phyloP scores from a whole-genome alignment of 140 eudicot species.

The Oenanthe javanica region DNA sequence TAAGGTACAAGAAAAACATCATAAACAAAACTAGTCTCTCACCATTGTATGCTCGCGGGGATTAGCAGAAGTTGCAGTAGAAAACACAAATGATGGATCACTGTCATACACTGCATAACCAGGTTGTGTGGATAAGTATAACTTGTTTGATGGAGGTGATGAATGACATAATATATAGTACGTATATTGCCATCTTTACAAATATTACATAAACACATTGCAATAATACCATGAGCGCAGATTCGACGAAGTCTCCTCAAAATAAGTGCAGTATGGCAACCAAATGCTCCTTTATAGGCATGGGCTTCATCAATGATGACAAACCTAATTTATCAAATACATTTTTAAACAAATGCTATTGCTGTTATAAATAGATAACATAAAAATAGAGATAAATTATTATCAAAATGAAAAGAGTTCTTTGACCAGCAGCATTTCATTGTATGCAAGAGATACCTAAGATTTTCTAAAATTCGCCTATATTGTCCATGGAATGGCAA shows the following conservation, averaged over 20 bases:
- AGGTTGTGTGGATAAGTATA: background rate
- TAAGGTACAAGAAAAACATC: slow-evolving; percentile 1
- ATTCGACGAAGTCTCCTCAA: slow-evolving; percentile 77
- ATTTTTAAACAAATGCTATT: background rate
- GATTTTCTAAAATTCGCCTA: slow-evolving; percentile 61
- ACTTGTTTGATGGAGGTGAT: background rate
- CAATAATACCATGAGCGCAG: slow-evolving; percentile 67
- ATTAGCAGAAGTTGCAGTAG: slow-evolving; percentile 94
- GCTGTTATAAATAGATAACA: background rate
- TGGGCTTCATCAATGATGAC: slow-evolving; percentile 96
- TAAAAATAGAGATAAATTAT: background rate
- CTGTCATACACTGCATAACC: slow-evolving; percentile 75
- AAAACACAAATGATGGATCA: slow-evolving; percentile 81
- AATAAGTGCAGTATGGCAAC: slow-evolving; percentile 87
- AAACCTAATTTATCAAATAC: slow-evolving; percentile 36
- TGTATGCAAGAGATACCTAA: slow-evolving; percentile 46
- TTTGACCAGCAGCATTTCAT: slow-evolving; percentile 6
- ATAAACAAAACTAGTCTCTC: slow-evolving; percentile 9
- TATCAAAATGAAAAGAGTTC: background rate
- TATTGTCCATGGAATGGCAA: slow-evolving; percentile 78
- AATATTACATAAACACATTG: background rate
- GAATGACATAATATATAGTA: background rate
- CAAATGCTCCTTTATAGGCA: slow-evolving; percentile 85
- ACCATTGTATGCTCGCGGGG: slow-evolving; percentile 91
- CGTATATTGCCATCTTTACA: background rate